Evolutionary conservation across 106 monocot genomes (phyloP), one percentile per base, ranked within the genome.

Genomic region (Acorus gramineus): DNA sequence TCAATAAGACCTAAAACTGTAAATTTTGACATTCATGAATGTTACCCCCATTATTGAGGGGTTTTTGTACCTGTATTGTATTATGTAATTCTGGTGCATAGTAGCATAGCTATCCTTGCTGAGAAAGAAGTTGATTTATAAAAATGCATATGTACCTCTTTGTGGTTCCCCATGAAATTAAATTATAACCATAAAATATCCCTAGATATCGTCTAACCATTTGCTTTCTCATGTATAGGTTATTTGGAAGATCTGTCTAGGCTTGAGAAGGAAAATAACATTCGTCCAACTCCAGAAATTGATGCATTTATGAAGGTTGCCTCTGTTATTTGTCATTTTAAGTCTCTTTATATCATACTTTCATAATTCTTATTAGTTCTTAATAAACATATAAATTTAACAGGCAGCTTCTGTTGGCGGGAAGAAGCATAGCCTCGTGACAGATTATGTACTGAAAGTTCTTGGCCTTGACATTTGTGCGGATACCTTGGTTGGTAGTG

Each of bases 301-400:
- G 80, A 88, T 67, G 78, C 84, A 42, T 88, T 77, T 60, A 80
- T 83, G 80, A 88, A 81, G 87, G 79, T 82, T 46, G 61, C 14
- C 44, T 46, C 42, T 9, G 11, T 11, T 64, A 13, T n/a, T 59
- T 3, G 7, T 59, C 50, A 48, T 7, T 9, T 46, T 4, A 28
- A 60, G 9, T 52, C 44, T 48, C n/a, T 63, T 5, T 6, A 12
- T 43, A 49, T 63, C 28, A 28, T 28, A 28, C 28, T 28, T 28
- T 28, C 28, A 28, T 28, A 28, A 28, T 28, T 28, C 28, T 28
- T 28, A 28, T 28, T 28, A 28, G 28, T 28, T 28, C 28, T 28
- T 28, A 28, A 28, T 28, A 28, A 28, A 28, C 28, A 28, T 28
- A 28, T 28, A 28, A 28, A 28, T 1, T 28, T 28, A 66, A 70